A percentile compares a stretch with the other conserved stretches of the same genome.
Conservation (phyloP, 2,329 filamentous ascomycete species). For the Diaporthe destruens region DNA sequence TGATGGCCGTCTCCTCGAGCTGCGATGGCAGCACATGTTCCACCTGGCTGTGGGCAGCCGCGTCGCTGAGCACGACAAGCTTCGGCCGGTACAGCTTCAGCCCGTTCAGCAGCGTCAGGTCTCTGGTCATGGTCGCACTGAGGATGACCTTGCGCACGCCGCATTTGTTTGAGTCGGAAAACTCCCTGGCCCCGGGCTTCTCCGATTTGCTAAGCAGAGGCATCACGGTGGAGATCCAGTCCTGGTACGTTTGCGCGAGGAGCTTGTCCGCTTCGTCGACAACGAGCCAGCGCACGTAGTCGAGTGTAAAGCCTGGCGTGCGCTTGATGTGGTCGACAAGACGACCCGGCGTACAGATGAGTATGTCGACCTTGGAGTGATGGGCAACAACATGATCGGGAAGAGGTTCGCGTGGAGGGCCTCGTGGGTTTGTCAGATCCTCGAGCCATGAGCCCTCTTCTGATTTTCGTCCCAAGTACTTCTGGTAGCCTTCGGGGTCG, state of each 20-base stretch:
- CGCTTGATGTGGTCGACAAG: slow-evolving; percentile 90
- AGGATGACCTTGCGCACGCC: slow-evolving; percentile 84
- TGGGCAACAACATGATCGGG: slow-evolving; percentile 74
- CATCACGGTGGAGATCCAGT: slow-evolving; percentile 84
- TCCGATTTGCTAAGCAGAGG: slow-evolving; percentile 63
- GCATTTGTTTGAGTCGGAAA: slow-evolving; percentile 63
- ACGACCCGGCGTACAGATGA: slow-evolving; percentile 92
- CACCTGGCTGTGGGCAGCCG: slow-evolving; percentile 52
- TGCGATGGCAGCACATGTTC: slow-evolving; percentile 70
- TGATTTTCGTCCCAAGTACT: slow-evolving; percentile 50
- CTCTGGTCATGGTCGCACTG: slow-evolving; percentile 91
- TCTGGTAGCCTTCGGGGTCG: slow-evolving; percentile 70
- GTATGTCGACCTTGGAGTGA: slow-evolving; percentile 82
- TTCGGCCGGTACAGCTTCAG: slow-evolving; percentile 80
- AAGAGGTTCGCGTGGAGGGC: slow-evolving; percentile 52
- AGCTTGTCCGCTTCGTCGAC: slow-evolving; percentile 96
- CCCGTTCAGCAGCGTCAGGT: slow-evolving; percentile 82
- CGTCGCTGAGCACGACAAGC: slow-evolving; percentile 73
- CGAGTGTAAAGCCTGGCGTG: slow-evolving; percentile 84
- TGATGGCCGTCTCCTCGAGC: slow-evolving; percentile 75
- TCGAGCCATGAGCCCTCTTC: slow-evolving; percentile 56
- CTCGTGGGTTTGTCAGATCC: slow-evolving; percentile 21
- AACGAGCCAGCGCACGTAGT: slow-evolving; percentile 86
- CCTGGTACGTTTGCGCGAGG: slow-evolving; percentile 91
- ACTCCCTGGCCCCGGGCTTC: slow-evolving; percentile 64